These are phyloP conservation scores for Pythium rishiriense DNA, from an alignment of 352 stramenopile species.

Conservation along the genomic window DNA sequence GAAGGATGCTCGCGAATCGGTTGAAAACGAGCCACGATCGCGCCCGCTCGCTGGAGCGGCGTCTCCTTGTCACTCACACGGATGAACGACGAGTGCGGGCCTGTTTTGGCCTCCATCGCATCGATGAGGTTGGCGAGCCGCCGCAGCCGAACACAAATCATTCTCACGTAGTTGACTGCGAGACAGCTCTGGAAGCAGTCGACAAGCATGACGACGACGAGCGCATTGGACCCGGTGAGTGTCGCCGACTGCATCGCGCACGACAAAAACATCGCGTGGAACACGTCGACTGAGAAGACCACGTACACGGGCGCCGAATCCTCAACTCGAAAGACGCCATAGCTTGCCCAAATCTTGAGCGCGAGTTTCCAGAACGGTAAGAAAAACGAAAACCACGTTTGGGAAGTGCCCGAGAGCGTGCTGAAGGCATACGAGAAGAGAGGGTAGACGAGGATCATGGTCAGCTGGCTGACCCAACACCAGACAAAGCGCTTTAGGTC, in stretches of 20 bases:
- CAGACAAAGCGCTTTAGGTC: slow-evolving; percentile 1
- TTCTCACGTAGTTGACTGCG: slow-evolving; percentile 1
- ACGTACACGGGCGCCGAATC: slow-evolving; percentile 31
- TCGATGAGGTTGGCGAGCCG: not conserved
- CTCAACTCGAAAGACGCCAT: slow-evolving; percentile 15
- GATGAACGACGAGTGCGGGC: not conserved
- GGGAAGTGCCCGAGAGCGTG: not conserved
- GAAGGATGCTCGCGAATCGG: no score
- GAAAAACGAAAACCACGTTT: slow-evolving; percentile 18
- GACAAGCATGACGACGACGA: not conserved
- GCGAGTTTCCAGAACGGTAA: slow-evolving; percentile 43
- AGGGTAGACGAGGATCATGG: slow-evolving; percentile 20
- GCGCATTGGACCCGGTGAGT: not conserved
- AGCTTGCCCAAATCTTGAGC: slow-evolving; percentile 36
- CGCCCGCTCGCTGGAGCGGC: no score
- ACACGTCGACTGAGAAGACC: slow-evolving; percentile 18
- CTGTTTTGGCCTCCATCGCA: not conserved
- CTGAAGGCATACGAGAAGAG: slow-evolving; percentile 20
- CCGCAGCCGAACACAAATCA: not conserved
- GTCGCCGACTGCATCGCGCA: slow-evolving; percentile 18
- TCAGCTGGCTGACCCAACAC: not conserved
- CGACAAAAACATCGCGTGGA: slow-evolving; percentile 23
- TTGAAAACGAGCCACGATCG: no score
- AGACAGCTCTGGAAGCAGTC: slow-evolving; percentile 10
- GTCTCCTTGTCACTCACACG: no score